Evolutionary conservation across 176 grass and related monocot species (phyloP).

Genomic region (Carex cristatella): DNA sequence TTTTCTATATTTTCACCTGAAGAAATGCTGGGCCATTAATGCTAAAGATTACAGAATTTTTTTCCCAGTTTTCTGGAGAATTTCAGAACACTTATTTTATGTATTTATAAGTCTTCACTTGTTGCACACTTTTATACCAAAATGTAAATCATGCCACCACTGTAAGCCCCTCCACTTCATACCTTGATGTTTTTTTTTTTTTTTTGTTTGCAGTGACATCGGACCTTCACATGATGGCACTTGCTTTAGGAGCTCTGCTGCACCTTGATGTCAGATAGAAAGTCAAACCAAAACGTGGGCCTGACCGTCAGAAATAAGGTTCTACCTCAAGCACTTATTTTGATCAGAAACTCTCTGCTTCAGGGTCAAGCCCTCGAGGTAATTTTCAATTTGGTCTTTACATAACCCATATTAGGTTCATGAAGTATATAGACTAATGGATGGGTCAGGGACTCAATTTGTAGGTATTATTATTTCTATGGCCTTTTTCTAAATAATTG

Average conservation of each 20-base stretch:
- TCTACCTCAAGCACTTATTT: slow-evolving; percentile 77
- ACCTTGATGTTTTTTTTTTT: not conserved
- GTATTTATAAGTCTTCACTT: not conserved
- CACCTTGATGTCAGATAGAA: slow-evolving; percentile 75
- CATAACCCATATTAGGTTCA: not conserved
- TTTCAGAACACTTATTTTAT: not conserved
- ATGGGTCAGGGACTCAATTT: not conserved
- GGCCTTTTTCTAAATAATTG: not conserved
- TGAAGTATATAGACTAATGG: not conserved
- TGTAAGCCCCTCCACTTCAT: not conserved
- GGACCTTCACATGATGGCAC: slow-evolving; percentile 89
- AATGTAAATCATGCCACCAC: not conserved
- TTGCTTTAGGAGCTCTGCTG: slow-evolving; percentile 86
- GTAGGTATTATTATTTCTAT: not conserved
- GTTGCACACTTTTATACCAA: not conserved
- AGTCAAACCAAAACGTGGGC: slow-evolving; percentile 77
- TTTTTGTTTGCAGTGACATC: slow-evolving; percentile 55
- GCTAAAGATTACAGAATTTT: not conserved
- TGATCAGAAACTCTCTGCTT: slow-evolving; percentile 82
- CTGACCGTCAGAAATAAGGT: slow-evolving; percentile 63
- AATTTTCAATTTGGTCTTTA: not conserved
- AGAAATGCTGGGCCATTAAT: not conserved
- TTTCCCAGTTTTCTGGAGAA: not conserved
- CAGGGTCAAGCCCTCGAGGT: slow-evolving; percentile 90
- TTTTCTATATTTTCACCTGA: slow-evolving; percentile 6